Conservation (phyloP, 108 stramenopile genomes). For the Conticribra weissflogii region DNA sequence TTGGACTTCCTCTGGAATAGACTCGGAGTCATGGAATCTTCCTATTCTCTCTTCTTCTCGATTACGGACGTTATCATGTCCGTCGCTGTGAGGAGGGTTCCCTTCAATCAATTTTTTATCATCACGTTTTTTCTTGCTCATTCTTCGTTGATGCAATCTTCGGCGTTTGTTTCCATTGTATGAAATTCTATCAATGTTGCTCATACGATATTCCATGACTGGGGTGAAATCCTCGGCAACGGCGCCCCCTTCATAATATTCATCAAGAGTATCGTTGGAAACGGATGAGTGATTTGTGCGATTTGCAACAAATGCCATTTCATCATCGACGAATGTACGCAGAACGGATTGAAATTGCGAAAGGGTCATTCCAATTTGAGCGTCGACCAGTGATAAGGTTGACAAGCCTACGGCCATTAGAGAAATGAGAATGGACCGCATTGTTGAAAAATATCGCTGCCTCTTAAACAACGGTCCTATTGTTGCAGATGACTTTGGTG, state of each 20-base stretch:
- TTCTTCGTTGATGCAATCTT: background rate
- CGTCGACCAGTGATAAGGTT: background rate
- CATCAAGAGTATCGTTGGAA: background rate
- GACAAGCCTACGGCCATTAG: background rate
- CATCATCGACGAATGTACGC: constrained; percentile 26
- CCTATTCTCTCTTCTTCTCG: background rate
- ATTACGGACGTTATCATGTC: background rate
- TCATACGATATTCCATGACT: background rate
- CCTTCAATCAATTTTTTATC: too few species aligned
- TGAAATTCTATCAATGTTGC: background rate
- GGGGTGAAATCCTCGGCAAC: background rate
- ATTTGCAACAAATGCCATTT: constrained; percentile 17
- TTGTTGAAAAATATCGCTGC: background rate
- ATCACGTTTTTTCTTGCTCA: background rate
- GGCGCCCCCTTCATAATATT: background rate
- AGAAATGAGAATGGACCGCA: background rate
- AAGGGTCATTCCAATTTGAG: constrained; percentile 11
- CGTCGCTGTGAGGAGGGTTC: background rate
- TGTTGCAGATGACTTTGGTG: too few species aligned
- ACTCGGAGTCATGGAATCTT: background rate
- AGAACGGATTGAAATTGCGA: constrained; percentile 20
- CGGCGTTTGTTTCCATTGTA: background rate
- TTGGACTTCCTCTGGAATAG: constrained; percentile 19
- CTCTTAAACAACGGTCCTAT: background rate
- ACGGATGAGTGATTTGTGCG: background rate